Conservation (phyloP, 2,329 filamentous ascomycete species). For the Endoconidiophora laricicola region DNA sequence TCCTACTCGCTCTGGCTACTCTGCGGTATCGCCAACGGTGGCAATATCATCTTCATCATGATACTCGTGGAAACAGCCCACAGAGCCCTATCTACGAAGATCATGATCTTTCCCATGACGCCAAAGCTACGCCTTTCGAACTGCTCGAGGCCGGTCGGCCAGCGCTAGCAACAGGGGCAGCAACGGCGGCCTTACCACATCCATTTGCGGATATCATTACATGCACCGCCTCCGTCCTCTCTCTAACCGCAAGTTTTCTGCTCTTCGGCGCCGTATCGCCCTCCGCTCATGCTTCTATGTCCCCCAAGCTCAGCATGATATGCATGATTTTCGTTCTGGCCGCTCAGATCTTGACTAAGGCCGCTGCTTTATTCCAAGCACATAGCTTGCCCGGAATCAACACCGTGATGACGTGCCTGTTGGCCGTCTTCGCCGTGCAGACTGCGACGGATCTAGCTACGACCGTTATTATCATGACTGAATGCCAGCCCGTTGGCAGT, state of each 20-base stretch:
- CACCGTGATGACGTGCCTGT: neutral
- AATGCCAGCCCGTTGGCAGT: neutral
- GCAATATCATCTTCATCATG: too few relatives aligned
- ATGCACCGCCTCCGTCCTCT: too few relatives aligned
- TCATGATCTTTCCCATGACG: too few relatives aligned
- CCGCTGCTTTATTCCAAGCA: neutral
- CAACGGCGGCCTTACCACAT: too few relatives aligned
- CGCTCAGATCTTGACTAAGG: neutral
- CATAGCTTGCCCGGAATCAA: neutral
- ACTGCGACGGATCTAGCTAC: neutral
- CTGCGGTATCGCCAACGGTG: too few relatives aligned
- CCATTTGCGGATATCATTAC: too few relatives aligned
- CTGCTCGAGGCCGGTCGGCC: too few relatives aligned
- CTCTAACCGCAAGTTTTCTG: too few relatives aligned
- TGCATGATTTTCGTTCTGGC: neutral
- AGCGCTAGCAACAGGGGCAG: too few relatives aligned
- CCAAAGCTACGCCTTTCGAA: too few relatives aligned
- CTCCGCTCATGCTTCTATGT: neutral
- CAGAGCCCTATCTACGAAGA: too few relatives aligned
- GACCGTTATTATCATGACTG: neutral
- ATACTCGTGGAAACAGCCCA: too few relatives aligned
- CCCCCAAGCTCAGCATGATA: neutral
- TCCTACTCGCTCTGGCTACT: neutral
- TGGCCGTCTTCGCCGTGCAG: conserved; percentile 1
- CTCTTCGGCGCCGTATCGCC: neutral